Evolutionary conservation across 2,329 filamentous ascomycete species (phyloP).

Genomic region (Elsinoe perseae): DNA sequence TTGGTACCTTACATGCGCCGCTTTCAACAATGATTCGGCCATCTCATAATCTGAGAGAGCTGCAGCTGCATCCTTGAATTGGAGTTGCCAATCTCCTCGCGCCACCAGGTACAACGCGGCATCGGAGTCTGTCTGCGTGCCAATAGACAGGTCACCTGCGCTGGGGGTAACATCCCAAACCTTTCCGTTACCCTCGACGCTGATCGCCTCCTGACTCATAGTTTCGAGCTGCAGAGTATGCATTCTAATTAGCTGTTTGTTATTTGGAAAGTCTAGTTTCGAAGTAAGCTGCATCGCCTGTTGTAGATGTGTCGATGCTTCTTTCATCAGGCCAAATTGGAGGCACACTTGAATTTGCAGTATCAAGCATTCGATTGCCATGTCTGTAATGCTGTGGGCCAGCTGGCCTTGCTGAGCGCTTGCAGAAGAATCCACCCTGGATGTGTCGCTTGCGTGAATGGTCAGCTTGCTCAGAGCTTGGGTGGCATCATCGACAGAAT

Average conservation of each 20-base stretch:
- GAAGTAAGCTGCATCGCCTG: not conserved
- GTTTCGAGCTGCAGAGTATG: not conserved
- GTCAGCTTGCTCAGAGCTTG: not conserved
- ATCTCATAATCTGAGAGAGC: slow-evolving; percentile 1
- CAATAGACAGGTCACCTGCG: not conserved
- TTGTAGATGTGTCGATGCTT: not conserved
- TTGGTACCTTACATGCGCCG: not conserved
- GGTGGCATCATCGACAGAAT: not conserved
- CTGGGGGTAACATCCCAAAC: no score
- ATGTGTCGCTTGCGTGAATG: not conserved
- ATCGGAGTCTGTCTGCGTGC: not conserved
- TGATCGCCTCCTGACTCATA: not conserved
- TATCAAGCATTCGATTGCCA: not conserved
- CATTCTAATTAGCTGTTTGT: not conserved
- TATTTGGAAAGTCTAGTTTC: not conserved
- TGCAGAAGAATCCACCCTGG: not conserved
- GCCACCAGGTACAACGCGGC: not conserved
- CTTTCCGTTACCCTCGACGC: not conserved
- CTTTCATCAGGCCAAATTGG: not conserved
- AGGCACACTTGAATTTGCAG: not conserved
- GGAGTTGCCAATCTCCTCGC: slow-evolving; percentile 1
- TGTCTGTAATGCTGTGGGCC: not conserved
- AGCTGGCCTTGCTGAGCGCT: not conserved
- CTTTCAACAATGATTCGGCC: not conserved
- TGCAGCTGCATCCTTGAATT: not conserved